Conservation (phyloP, 306 rosid genomes). For the Quercus cerris region DNA sequence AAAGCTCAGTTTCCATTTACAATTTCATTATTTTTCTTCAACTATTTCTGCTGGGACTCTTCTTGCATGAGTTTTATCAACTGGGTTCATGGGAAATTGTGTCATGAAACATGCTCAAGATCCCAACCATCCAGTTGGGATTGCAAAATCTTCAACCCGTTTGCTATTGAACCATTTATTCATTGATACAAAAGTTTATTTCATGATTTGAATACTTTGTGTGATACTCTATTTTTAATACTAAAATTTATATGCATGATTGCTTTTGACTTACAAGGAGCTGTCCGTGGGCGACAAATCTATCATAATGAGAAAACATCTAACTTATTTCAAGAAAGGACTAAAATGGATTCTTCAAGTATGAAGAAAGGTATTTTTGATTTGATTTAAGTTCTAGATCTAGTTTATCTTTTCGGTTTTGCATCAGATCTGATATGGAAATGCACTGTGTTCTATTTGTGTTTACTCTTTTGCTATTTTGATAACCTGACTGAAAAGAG, state of each 20-base stretch:
- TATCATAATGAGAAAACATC: neutral
- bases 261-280: neutral
- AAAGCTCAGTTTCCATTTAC: neutral
- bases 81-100: slow-evolving; percentile 35
- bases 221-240: neutral
- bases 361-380: neutral
- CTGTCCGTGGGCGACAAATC: neutral
- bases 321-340: neutral
- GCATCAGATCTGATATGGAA: too few species aligned
- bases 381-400: too few species aligned
- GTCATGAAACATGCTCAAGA: slow-evolving; percentile 6
- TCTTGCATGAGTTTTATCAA: neutral
- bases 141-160: slow-evolving; percentile 22
- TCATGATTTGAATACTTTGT: neutral
- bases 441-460: too few species aligned
- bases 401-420: too few species aligned
- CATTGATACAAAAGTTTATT: neutral
- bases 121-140: slow-evolving; percentile 17
- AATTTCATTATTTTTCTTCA: neutral
- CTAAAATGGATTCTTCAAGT: neutral
- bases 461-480: too few species aligned
- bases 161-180: neutral
- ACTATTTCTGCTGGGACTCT: neutral
- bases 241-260: neutral
- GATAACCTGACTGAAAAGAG: too few species aligned